phyloP scores from a whole-genome alignment of 2,329 filamentous ascomycete species.

The Pestalotiopsis sp. region DNA sequence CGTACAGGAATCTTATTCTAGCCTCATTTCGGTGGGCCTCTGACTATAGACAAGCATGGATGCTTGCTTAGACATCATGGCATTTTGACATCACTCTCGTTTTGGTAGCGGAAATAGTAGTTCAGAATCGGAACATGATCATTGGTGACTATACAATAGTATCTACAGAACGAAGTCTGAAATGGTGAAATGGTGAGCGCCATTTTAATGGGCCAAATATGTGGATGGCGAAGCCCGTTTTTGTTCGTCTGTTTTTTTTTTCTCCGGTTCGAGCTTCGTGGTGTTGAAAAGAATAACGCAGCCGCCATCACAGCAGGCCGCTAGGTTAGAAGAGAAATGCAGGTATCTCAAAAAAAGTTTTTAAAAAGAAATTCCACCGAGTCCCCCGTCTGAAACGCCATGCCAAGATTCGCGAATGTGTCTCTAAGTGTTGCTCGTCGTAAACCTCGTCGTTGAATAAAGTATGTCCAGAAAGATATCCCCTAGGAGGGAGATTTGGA shows the following conservation, averaged over 20 bases:
- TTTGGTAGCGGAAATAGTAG: background rate
- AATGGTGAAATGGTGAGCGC: background rate
- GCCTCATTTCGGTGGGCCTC: background rate
- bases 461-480: background rate
- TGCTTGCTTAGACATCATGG: background rate
- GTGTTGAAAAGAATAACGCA: background rate
- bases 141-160: conserved; percentile 8
- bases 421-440: background rate
- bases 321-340: conserved; percentile 1
- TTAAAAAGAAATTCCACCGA: background rate
- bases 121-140: background rate
- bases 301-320: background rate
- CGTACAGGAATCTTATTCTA: background rate
- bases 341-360: conserved; percentile 8
- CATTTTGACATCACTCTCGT: background rate
- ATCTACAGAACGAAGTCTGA: conserved; percentile 8
- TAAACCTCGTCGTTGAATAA: conserved; percentile 2
- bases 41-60: background rate
- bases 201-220: background rate
- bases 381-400: conserved; percentile 6
- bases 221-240: background rate
- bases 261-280: background rate
- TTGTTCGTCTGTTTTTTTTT: background rate
- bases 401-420: conserved; percentile 1
- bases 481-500: background rate